Base-by-base conservation (phyloP, 2,329 filamentous ascomycete species). In the Cladosporium sp. region DNA sequence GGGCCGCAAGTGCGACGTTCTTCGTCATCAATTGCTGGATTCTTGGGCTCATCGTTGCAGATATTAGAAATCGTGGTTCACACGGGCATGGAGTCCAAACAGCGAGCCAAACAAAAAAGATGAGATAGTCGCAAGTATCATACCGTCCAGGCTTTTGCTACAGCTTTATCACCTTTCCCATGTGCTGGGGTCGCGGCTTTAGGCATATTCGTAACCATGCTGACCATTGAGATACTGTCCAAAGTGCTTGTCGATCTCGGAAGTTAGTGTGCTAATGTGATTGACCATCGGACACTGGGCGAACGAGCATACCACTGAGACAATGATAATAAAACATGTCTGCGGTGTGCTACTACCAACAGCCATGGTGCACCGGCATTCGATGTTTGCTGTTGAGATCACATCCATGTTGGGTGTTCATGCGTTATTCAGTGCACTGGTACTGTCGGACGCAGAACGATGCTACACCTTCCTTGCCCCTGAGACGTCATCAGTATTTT, bases 21-120 rank as follows among this genome's bases (percentile, higher is more conserved):
- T 98, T 97, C 76, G 77, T 88, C 1, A 86, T 93, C 18, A 98
- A 99, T 76, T 89, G 88, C 71, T 96, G 92, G 88, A 92, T 98
- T 64, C 76, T 99, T 47, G 91, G 92, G 0, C 82, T 96, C 57
- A 88, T 98, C 52, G 85, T 97, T 7, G 76, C 77, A 1, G 95
- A 98, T 77, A 83, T 84, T 18, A 14, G 57, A 59, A 14, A 26
- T 32, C 34, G 15, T 32, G 38, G 57, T 26, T 21, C 3, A 21
- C 8, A 30, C 15, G 57, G 21, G 32, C 41, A 12, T 26, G 41
- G 34, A 18, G 14, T 15, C 24, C 14, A 47, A 26, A 26, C n/a
- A 12, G 57, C 24, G 41, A 47, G 26, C 14, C 24, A 59, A 38
- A 26, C 36, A 26, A 59, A 47, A 1, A 59, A 59, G 38, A 32